phyloP scores from a whole-genome alignment of 1,284 basidiomycete genomes.

The Tausonia pullulans region DNA sequence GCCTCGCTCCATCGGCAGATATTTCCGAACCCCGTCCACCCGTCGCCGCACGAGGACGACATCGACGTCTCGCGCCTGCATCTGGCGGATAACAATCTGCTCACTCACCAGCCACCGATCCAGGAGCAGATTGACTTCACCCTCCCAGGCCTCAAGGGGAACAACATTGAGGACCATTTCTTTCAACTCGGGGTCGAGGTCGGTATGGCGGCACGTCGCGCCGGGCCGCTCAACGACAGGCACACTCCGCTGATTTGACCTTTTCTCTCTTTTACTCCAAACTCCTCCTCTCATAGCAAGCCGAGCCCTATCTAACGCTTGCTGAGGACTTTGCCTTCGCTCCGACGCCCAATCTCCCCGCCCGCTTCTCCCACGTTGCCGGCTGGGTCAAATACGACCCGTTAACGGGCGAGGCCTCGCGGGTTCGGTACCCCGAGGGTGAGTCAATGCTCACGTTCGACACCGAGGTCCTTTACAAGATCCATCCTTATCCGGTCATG shows the following conservation, averaged over 20 bases:
- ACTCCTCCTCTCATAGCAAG: constrained; percentile 20
- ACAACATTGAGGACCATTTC: constrained; percentile 80
- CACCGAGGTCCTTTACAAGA: constrained; percentile 81
- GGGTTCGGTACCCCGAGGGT: constrained; percentile 33
- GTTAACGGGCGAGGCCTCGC: constrained; percentile 37
- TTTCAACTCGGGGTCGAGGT: constrained; percentile 59
- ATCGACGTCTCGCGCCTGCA: constrained; percentile 70
- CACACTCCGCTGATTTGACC: neutral
- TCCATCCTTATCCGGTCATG: constrained; percentile 74
- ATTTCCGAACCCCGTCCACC: constrained; percentile 61
- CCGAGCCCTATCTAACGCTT: constrained; percentile 72
- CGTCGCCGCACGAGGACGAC: constrained; percentile 49
- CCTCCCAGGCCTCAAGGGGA: constrained; percentile 73
- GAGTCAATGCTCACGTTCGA: constrained; percentile 81
- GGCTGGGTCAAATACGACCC: constrained; percentile 86
- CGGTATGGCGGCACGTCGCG: neutral
- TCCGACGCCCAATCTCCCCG: constrained; percentile 50
- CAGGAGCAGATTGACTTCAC: constrained; percentile 68
- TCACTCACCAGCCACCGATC: constrained; percentile 28
- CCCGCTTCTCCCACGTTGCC: constrained; percentile 24
- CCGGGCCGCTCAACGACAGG: neutral
- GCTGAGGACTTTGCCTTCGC: constrained; percentile 52
- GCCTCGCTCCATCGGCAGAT: constrained; percentile 67
- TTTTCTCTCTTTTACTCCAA: neutral
- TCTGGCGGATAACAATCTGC: constrained; percentile 63